Percentiles rank a stretch among this genome's conserved stretches.
Evolutionary conservation across 768 basidiomycete genomes (phyloP).

Genomic region (Hortiboletus flavorubellus): DNA sequence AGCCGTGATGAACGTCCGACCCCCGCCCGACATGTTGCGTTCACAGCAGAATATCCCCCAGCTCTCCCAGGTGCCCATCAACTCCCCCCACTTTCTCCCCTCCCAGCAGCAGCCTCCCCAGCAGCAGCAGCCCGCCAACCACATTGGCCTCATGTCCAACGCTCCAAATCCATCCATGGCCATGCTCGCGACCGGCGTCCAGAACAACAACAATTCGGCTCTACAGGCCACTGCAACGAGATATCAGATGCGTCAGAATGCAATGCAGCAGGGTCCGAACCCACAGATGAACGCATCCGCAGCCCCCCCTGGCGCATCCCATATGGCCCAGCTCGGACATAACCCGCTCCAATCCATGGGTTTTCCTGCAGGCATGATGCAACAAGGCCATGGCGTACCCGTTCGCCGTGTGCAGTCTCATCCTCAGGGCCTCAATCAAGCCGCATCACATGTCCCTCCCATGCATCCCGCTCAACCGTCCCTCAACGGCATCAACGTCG

Average conservation of each 20-base stretch:
- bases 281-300: conserved; percentile 33
- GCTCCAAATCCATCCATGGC: conserved; percentile 36
- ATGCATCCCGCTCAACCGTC: conserved; percentile 37
- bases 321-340: conserved; percentile 31
- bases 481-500: conserved; percentile 39
- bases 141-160: conserved; percentile 38
- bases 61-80: conserved; percentile 37
- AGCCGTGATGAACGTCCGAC: conserved; percentile 47
- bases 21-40: conserved; percentile 44
- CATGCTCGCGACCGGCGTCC: conserved; percentile 34
- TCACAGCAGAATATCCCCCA: conserved; percentile 39
- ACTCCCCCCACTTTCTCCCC: conserved; percentile 33
- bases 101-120: conserved; percentile 38
- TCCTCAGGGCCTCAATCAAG: conserved; percentile 44
- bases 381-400: conserved; percentile 34
- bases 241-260: conserved; percentile 35
- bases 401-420: conserved; percentile 60
- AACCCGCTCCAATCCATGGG: conserved; percentile 40
- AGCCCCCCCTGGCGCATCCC: conserved; percentile 26
- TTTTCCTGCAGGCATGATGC: conserved; percentile 43
- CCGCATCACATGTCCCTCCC: conserved; percentile 32
- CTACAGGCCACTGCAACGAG: conserved; percentile 24
- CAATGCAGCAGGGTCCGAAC: conserved; percentile 38
- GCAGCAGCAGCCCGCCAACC: conserved; percentile 32
- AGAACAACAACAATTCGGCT: conserved; percentile 22